phyloP scores from a whole-genome alignment of 2,329 filamentous ascomycete genomes.

The Trichoderma afroharzianum region DNA sequence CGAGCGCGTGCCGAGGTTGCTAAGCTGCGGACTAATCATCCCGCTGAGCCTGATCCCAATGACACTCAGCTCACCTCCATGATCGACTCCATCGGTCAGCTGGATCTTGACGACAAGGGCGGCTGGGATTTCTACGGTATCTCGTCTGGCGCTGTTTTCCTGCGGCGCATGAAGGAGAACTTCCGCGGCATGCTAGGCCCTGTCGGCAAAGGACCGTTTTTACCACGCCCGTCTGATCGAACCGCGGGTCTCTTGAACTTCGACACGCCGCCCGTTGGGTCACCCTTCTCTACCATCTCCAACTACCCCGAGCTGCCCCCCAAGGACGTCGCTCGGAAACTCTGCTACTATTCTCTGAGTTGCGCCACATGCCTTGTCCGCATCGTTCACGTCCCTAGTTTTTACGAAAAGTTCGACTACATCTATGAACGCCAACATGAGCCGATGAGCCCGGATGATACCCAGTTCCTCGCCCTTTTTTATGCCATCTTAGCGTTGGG shows the following conservation, averaged over 20 bases:
- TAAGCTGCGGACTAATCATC: slow-evolving; percentile 37
- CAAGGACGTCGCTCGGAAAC: slow-evolving; percentile 49
- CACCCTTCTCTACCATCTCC: slow-evolving; percentile 54
- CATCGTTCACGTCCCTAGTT: slow-evolving; percentile 77
- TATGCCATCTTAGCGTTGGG: slow-evolving; percentile 70
- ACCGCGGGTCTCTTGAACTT: slow-evolving; percentile 60
- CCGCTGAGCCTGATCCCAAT: slow-evolving; percentile 42
- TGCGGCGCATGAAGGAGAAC: slow-evolving; percentile 81
- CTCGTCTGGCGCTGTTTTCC: slow-evolving; percentile 86
- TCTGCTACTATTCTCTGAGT: slow-evolving; percentile 55
- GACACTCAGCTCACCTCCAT: slow-evolving; percentile 84
- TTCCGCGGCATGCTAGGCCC: slow-evolving; percentile 73
- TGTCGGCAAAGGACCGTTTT: slow-evolving; percentile 56
- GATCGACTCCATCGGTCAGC: slow-evolving; percentile 86
- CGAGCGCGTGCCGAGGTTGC: slow-evolving; percentile 45
- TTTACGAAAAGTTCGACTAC: slow-evolving; percentile 71
- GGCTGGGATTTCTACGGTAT: slow-evolving; percentile 94
- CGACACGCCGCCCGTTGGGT: slow-evolving; percentile 67
- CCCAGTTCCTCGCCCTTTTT: slow-evolving; percentile 65
- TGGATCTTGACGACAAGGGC: slow-evolving; percentile 87
- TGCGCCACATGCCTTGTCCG: slow-evolving; percentile 59
- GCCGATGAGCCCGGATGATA: slow-evolving; percentile 60
- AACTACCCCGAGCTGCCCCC: slow-evolving; percentile 67
- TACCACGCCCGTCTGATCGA: slow-evolving; percentile 46
- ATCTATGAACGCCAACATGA: slow-evolving; percentile 70